Evolutionary conservation across 2,329 filamentous ascomycete genomes (phyloP).

Genomic region (Diaporthe citrichinensis): DNA sequence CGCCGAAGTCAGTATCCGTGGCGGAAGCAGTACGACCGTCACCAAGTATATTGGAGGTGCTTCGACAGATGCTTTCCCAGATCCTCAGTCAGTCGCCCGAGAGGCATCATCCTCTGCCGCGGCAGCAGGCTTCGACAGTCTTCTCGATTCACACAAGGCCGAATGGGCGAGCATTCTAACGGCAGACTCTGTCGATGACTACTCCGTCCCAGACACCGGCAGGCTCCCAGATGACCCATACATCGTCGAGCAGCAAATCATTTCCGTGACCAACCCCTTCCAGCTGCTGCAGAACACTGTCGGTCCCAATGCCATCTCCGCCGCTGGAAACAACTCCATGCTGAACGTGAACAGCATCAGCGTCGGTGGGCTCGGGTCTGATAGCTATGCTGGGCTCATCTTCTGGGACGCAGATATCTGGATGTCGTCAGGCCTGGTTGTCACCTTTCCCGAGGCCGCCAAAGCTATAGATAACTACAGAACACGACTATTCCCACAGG

Average conservation of each 20-base stretch:
- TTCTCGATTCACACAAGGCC: conserved; percentile 68
- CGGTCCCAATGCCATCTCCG: conserved; percentile 56
- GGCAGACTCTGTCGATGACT: conserved; percentile 74
- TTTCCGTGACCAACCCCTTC: conserved; percentile 67
- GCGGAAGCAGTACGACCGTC: conserved; percentile 67
- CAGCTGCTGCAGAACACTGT: conserved; percentile 68
- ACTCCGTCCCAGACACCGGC: conserved; percentile 65
- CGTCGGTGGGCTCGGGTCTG: conserved; percentile 50
- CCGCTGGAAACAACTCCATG: conserved; percentile 55
- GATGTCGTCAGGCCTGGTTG: conserved; percentile 34
- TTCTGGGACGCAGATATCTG: conserved; percentile 42
- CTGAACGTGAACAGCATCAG: conserved; percentile 44
- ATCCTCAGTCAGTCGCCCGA: conserved; percentile 69
- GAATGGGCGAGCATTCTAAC: conserved; percentile 76
- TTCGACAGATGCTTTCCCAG: conserved; percentile 75
- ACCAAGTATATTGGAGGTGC: conserved; percentile 79
- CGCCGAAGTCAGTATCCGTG: conserved; percentile 65
- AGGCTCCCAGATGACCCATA: conserved; percentile 69
- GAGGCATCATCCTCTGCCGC: conserved; percentile 64
- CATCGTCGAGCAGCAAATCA: conserved; percentile 68
- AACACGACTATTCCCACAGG: conserved; percentile 34
- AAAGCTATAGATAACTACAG: conserved; percentile 34
- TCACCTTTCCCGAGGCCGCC: conserved; percentile 38
- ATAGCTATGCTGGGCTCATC: conserved; percentile 38
- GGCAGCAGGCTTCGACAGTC: conserved; percentile 66